Percentiles rank a stretch among this genome's conserved stretches.
Conservation (phyloP, 2,329 filamentous ascomycete genomes). For the Nothophaeocryptopus gaeumannii region DNA sequence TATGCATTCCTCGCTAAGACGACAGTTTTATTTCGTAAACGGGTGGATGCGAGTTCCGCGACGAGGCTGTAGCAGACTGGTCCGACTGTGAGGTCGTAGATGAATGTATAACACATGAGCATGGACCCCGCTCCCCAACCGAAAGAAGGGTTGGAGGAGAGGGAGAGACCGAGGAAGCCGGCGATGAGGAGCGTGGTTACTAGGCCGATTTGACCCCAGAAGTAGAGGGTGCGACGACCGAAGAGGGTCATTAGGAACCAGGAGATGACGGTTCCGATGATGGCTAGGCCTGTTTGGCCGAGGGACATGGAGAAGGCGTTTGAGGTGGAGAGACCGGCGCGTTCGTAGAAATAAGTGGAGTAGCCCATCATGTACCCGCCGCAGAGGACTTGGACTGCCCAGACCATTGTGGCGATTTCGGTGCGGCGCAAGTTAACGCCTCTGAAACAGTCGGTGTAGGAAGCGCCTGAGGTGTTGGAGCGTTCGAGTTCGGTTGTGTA, state of each 20-base stretch:
- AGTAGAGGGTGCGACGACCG: conserved; percentile 37
- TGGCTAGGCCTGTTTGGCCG: conserved; percentile 30
- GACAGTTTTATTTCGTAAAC: conserved; percentile 30
- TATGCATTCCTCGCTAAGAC: conserved; percentile 29
- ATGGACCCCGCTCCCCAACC: conserved; percentile 26
- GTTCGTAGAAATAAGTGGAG: conserved; percentile 39
- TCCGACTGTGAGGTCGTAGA: conserved; percentile 27
- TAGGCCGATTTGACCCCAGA: conserved; percentile 25
- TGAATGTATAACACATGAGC: conserved; percentile 19
- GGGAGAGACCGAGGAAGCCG: conserved; percentile 24
- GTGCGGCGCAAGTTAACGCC: conserved; percentile 46
- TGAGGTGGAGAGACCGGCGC: conserved; percentile 37
- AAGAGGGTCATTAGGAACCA: conserved; percentile 35
- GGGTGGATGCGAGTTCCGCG: conserved; percentile 29
- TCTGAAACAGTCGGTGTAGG: conserved; percentile 40
- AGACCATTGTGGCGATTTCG: conserved; percentile 40
- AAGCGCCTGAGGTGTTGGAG: conserved; percentile 28
- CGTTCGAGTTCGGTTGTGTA: conserved; percentile 39
- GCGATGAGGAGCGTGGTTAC: conserved; percentile 20
- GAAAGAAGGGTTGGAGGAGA: conserved; percentile 5
- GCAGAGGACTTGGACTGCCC: conserved; percentile 37
- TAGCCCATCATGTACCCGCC: conserved; percentile 36
- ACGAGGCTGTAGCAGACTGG: conserved; percentile 28
- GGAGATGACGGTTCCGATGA: conserved; percentile 32
- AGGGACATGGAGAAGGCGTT: conserved; percentile 39